Evolutionary conservation across 306 rosid genomes (phyloP), one percentile per base, ranked within the genome.

Genomic region (Lotus japonicus): DNA sequence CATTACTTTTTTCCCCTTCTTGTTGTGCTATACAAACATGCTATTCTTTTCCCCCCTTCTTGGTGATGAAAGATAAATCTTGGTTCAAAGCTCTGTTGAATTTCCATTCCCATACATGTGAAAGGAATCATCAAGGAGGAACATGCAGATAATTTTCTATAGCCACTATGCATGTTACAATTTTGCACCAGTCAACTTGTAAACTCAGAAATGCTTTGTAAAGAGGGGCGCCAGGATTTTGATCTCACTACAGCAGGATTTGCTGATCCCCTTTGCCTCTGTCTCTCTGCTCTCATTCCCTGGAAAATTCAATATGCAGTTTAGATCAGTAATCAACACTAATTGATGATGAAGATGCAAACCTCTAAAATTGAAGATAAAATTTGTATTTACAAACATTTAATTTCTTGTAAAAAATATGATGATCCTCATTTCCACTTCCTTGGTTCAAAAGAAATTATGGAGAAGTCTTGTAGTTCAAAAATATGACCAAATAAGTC

Each of bases 191-290:
- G 51, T 80, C 82, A 87, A 74, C 80, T 84, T 4, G 59, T 54
- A 4, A 88, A 87, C 70, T 90, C 99, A 5, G 91, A 84, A 64
- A 95, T 95, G 88, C 99, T 91, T 75, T 91, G 96, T 19, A 95
- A 81, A 2, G 95, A 87, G 18, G 99, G 99, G 46, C 89, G 88
- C 99, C 99, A 95, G 0, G 91, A 80, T 79, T 89, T 95, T 15
- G 92, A 75, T 56, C 83, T 87, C 72, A 66, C 26, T 4, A 72
- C 75, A 2, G 80, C 80, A 11, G 86, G 83, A 78, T 83, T 85
- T 19, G 64, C 56, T 1, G 87, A 49, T n/a, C 71, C 42, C 79
- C 95, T 87, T 17, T 53, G 59, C 77, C 78, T 70, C 2, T 84
- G 82, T 76, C 92, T 77, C 78, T 88, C 95, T 49, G 74, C 77